Base-by-base conservation (phyloP, 2,329 filamentous ascomycete genomes). In the Cladophialophora psammophila region DNA sequence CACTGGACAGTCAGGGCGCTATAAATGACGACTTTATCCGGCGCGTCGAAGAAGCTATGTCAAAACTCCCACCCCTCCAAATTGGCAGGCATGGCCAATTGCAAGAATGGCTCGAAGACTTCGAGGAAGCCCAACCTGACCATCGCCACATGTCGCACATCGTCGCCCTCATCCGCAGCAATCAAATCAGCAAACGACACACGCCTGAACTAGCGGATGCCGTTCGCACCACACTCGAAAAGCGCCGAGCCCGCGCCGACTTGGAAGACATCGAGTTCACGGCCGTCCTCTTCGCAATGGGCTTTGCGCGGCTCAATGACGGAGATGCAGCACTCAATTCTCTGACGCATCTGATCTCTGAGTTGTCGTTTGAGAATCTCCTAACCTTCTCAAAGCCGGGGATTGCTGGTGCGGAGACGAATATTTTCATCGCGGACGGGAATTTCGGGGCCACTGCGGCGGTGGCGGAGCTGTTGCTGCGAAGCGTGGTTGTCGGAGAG, bases 91-190 rank as follows among this genome's bases (percentile, higher is more conserved):
- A 55, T 18, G 53, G 53, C 13, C 53, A 55, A 26, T 12, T 55
- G 12, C 35, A 35, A 26, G 53, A 55, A 55, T 55, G 53, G 53
- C 35, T 55, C 15, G 53, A 55, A 35, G 53, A 55, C n/a, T 55
- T 35, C 13, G 53, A 55, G 35, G 53, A 55, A 36, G 32, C 53
- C 31, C 32, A 55, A 38, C 53, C 53, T 3, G 53, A 38, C 35
- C 53, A 55, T 26, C 53, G 53, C 6, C 53, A 55, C 35, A 35
- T 55, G 32, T 55, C 53, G 15, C 53, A 55, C 45, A 26, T 50
- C 20, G 20, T 50, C 5, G 45, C 45, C 45, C 45, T 50, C 18
- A 50, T 50, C 45, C 45, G 45, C 20, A 50, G 45, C 45, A 50
- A 5, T 12, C 45, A 50, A 20, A 50, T 50, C 45, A 26, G 45